These are phyloP conservation scores for Nakazawaea siamensis DNA, from an alignment of 805 yeast species.

Conservation along the genomic window DNA sequence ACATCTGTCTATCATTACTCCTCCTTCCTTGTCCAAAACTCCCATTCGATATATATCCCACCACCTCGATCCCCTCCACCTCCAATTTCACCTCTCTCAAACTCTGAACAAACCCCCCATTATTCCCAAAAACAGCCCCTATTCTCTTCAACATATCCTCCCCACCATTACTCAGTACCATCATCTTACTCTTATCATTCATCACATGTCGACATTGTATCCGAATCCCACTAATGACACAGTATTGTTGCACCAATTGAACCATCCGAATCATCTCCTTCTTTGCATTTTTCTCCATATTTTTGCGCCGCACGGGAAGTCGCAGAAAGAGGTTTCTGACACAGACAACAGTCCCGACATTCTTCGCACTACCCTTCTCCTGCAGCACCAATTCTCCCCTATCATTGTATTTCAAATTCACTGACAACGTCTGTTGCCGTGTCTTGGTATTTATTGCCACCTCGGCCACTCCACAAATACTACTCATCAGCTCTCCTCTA, in stretches of 20 bases:
- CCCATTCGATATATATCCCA: conserved; percentile 67
- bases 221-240: conserved; percentile 53
- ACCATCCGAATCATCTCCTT: conserved; percentile 70
- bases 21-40: conserved; percentile 76
- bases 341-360: conserved; percentile 60
- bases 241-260: conserved; percentile 54
- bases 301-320: conserved; percentile 78
- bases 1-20: conserved; percentile 64
- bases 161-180: conserved; percentile 53
- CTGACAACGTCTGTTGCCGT: conserved; percentile 33
- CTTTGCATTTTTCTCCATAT: conserved; percentile 56
- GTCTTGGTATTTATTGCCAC: conserved; percentile 45
- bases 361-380: conserved; percentile 34
- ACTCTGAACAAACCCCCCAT: conserved; percentile 28
- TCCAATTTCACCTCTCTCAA: conserved; percentile 10
- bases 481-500: conserved; percentile 76
- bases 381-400: conserved; percentile 40
- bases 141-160: conserved; percentile 46
- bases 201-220: conserved; percentile 51
- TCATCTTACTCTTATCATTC: conserved; percentile 38
- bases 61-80: conserved; percentile 28
- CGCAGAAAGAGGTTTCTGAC: conserved; percentile 53
- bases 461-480: conserved; percentile 50
- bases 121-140: conserved; percentile 29
- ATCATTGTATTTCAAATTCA: conserved; percentile 49